Evolutionary conservation across 2,329 filamentous ascomycete genomes (phyloP).

Genomic region (Rutstroemia sp.): DNA sequence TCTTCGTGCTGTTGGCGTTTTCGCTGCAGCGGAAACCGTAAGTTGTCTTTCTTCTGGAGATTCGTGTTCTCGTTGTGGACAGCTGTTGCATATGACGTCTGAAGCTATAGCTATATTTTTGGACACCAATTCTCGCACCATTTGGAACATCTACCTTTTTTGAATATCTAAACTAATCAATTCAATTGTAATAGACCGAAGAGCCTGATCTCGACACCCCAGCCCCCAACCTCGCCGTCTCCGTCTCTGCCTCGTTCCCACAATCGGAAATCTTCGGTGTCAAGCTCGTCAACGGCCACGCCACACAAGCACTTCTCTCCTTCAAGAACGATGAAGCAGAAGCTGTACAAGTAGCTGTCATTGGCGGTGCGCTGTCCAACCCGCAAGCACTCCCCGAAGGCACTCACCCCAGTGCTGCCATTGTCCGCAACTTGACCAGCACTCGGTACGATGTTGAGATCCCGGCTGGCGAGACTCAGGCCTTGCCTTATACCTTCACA

Average conservation of each 20-base stretch:
- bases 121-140: too few relatives aligned
- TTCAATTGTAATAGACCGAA: conserved; percentile 10
- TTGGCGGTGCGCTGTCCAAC: conserved; percentile 66
- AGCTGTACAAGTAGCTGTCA: conserved; percentile 66
- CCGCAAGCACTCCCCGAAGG: conserved; percentile 45
- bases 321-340: conserved; percentile 76
- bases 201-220: conserved; percentile 22
- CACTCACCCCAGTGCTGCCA: conserved; percentile 40
- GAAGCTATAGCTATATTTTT: conserved; percentile 6
- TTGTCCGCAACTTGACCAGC: conserved; percentile 79
- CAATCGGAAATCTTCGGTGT: conserved; percentile 75
- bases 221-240: conserved; percentile 50
- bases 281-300: conserved; percentile 87
- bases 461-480: conserved; percentile 67
- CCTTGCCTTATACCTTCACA: conserved; percentile 74
- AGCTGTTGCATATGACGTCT: neutral
- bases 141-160: too few relatives aligned
- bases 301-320: conserved; percentile 75
- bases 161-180: too few relatives aligned
- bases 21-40: conserved; percentile 51
- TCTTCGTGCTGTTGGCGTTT: conserved; percentile 57
- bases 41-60: conserved; percentile 28
- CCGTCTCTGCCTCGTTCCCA: conserved; percentile 55
- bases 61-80: conserved; percentile 1
- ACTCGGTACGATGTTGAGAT: conserved; percentile 67